Evolutionary conservation across 2,329 filamentous ascomycete species (phyloP).

Genomic region (Diaporthe helianthi): DNA sequence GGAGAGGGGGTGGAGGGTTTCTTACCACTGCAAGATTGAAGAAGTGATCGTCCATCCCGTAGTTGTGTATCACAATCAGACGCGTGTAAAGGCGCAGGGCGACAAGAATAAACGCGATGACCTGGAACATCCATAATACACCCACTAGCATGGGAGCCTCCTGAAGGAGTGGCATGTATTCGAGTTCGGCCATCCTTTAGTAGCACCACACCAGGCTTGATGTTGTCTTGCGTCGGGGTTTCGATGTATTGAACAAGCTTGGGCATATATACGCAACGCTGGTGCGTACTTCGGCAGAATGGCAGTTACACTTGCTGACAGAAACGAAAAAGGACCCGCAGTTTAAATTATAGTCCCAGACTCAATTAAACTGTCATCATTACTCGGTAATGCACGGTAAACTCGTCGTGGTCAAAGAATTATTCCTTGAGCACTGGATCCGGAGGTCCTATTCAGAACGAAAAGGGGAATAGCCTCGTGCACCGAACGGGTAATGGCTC

Average conservation of each 20-base stretch:
- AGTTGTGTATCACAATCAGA: constrained; percentile 27
- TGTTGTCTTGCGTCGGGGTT: neutral
- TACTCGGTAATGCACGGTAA: no score
- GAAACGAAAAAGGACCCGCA: rapidly evolving
- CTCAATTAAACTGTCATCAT: no score
- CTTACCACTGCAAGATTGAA: constrained; percentile 30
- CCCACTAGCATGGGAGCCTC: constrained; percentile 26
- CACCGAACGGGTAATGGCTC: neutral
- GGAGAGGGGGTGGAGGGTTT: no score
- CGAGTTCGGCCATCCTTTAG: no score
- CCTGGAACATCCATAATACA: constrained; percentile 27
- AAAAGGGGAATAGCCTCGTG: constrained; percentile 32
- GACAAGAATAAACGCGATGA: constrained; percentile 30
- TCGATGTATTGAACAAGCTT: neutral
- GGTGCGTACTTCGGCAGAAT: neutral
- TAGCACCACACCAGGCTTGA: rapidly evolving
- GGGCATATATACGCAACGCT: neutral
- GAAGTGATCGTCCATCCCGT: constrained; percentile 32
- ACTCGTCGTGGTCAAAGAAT: neutral
- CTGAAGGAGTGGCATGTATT: neutral
- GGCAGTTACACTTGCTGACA: neutral
- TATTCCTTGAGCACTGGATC: neutral
- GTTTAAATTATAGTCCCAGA: no score
- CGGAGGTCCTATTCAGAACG: constrained; percentile 29
- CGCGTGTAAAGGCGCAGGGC: constrained; percentile 32